Base-by-base conservation (phyloP, 805 yeast genomes). In the Yarrowia yakushimensis region DNA sequence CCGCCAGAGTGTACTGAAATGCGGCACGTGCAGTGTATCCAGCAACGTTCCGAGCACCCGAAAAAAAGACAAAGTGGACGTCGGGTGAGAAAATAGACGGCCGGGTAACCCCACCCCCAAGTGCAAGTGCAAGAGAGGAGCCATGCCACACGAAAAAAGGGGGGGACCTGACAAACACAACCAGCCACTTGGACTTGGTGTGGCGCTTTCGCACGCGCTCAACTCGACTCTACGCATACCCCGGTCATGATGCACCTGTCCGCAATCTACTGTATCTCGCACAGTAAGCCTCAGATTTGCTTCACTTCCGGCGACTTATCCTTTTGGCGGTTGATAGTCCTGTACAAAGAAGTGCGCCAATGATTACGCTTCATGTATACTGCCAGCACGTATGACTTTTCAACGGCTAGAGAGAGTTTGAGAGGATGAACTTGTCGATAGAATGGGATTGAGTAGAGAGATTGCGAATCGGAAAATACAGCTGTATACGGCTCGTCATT, bases 31-130 rank as follows among this genome's bases (percentile, higher is more conserved):
- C 59, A 52, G 42, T 25, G 33, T 36, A 17, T 31, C 28, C 39
- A 28, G 20, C 37, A 52, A 23, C 25, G 59, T 52, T 52, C 59
- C 59, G 59, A 52, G 59, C 43, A 52, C 59, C 59, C 59, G 59
- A 52, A n/a, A 52, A 36, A 52, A 52, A 36, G 12, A 36, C 43
- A 52, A 52, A 52, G 33, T 52, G 43, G 33, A 52, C 13, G 34
- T 9, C 10, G 27, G 30, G 46, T 1, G 6, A 18, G 31, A 15
- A 34, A 30, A 39, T 17, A 12, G 10, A 18, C 11, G 31, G 31
- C 42, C 57, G 59, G 59, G 59, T 52, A 52, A 34, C 37, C 37
- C n/a, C n/a, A n/a, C n/a, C n/a, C n/a, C n/a, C n/a, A n/a, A n/a
- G n/a, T n/a, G n/a, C n/a, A n/a, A n/a, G n/a, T n/a, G n/a, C n/a